Percentiles rank a stretch among this genome's conserved stretches.
Conservation (phyloP, 192 early-diverging fungal genomes). For the Haplosporangium gracile region DNA sequence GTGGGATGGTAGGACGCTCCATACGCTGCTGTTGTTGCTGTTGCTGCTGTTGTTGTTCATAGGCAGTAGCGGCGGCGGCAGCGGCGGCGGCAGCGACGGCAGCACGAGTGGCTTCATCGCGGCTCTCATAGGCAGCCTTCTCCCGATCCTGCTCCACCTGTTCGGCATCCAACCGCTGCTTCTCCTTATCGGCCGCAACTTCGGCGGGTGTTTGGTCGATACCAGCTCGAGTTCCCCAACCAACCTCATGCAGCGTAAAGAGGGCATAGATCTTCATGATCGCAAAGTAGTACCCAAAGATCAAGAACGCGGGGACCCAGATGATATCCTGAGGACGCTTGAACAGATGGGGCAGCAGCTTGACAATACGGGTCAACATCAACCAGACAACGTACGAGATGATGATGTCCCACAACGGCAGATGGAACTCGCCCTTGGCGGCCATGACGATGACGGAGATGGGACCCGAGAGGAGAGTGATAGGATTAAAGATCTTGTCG, state of each 20-base stretch:
- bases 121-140: constrained; percentile 22
- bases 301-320: constrained; percentile 71
- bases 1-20: not conserved
- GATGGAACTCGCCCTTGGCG: constrained; percentile 50
- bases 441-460: constrained; percentile 69
- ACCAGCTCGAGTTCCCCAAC: constrained; percentile 78
- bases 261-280: constrained; percentile 79
- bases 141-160: constrained; percentile 32
- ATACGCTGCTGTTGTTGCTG: constrained; percentile 7
- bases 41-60: constrained; percentile 33
- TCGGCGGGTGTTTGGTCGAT: constrained; percentile 58
- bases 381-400: constrained; percentile 74
- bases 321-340: constrained; percentile 75
- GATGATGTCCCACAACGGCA: constrained; percentile 74
- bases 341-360: constrained; percentile 76
- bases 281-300: constrained; percentile 81
- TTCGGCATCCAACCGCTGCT: constrained; percentile 16
- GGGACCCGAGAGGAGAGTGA: constrained; percentile 79
- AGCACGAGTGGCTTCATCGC: constrained; percentile 19
- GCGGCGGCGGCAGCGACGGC: constrained; percentile 42
- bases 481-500: constrained; percentile 81
- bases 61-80: constrained; percentile 27
- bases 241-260: constrained; percentile 78
- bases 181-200: constrained; percentile 58
- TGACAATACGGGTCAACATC: constrained; percentile 73